Evolutionary conservation across 2,329 filamentous ascomycete genomes (phyloP).

Genomic region (Xylaria sp.): DNA sequence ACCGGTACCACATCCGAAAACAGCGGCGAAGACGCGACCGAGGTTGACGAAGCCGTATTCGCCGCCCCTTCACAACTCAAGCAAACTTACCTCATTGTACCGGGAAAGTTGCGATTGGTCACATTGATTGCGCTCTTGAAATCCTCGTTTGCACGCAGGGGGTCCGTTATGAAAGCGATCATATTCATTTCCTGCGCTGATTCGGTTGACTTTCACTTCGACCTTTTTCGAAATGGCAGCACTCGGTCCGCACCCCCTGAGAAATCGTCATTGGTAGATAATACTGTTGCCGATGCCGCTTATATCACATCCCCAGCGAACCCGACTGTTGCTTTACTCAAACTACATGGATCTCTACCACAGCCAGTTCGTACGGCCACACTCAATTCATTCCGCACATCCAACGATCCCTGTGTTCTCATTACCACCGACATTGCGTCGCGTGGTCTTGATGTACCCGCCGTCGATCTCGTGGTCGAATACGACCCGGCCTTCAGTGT

Average conservation of each 20-base stretch:
- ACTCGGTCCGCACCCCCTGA: conserved; percentile 32
- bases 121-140: conserved; percentile 85
- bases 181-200: conserved; percentile 97
- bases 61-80: conserved; percentile 90
- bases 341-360: conserved; percentile 88
- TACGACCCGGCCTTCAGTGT: conserved; percentile 95
- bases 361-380: conserved; percentile 89
- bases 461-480: conserved; percentile 92
- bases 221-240: conserved; percentile 65
- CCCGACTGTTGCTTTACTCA: conserved; percentile 74
- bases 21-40: conserved; percentile 52
- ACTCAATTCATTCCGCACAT: conserved; percentile 77
- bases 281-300: conserved; percentile 71
- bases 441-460: conserved; percentile 91
- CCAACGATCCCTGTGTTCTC: conserved; percentile 77
- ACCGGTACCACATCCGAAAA: conserved; percentile 64
- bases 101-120: conserved; percentile 88
- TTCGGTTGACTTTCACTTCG: conserved; percentile 95
- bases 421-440: conserved; percentile 96
- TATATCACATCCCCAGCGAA: conserved; percentile 79
- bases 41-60: conserved; percentile 64
- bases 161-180: conserved; percentile 94
- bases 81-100: conserved; percentile 85
- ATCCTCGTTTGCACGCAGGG: conserved; percentile 84
- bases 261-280: conserved; percentile 49